These are phyloP conservation scores for Rhododendron henanense DNA, from an alignment of 148 eudicot species.

Conservation along the genomic window DNA sequence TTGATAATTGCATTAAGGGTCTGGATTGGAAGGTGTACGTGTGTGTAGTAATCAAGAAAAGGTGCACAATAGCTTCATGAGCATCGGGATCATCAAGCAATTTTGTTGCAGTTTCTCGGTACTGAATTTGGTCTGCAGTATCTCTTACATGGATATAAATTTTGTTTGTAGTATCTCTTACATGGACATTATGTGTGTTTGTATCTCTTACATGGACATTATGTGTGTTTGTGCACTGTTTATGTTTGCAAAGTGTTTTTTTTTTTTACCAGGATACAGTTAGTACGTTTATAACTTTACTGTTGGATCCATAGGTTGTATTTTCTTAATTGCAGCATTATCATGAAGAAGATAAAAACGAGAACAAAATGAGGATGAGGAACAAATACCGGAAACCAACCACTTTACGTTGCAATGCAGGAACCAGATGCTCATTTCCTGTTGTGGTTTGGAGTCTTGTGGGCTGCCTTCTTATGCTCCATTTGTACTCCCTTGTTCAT, in stretches of 20 bases:
- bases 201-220: background rate
- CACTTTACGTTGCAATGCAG: conserved; percentile 81
- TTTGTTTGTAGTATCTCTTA: background rate
- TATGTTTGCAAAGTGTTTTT: background rate
- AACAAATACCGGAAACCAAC: conserved; percentile 91
- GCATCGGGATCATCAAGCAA: background rate
- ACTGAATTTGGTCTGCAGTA: background rate
- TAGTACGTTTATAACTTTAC: conserved; percentile 38
- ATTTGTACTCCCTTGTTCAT: conserved; percentile 50
- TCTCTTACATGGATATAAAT: background rate
- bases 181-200: background rate
- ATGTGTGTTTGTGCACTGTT: background rate
- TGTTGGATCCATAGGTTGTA: conserved; percentile 65
- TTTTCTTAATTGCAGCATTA: conserved; percentile 56
- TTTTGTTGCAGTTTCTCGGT: background rate
- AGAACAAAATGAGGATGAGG: conserved; percentile 70
- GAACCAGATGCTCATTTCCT: conserved; percentile 61
- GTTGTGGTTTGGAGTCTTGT: conserved; percentile 55
- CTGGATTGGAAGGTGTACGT: background rate
- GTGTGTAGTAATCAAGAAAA: background rate
- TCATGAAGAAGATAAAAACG: conserved; percentile 49
- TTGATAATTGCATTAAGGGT: background rate
- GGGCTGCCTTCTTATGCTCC: conserved; percentile 60
- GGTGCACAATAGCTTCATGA: background rate
- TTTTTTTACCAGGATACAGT: background rate